Evolutionary conservation across 192 early-diverging fungal genomes (phyloP), one percentile per base, ranked within the genome.

Genomic region (Backusella circina): DNA sequence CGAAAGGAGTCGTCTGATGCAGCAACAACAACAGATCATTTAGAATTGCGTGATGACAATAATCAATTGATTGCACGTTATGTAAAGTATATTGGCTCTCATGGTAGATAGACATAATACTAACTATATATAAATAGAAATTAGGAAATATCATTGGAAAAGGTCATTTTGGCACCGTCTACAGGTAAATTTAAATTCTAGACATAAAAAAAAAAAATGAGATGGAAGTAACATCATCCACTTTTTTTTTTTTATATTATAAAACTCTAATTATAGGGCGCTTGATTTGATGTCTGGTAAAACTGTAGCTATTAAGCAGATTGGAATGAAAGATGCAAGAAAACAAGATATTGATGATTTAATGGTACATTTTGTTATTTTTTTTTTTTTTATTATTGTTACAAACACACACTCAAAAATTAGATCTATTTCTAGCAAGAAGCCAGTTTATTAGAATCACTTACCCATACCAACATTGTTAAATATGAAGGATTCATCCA

Each of bases 121-220:
- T 61, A 28, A 61, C 8, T 28, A n/a, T 61, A 0, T 61, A 28
- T 61, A 37, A 47, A 75, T 86, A 93, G 83, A 91, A 92, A 82
- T 79, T 97, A 15, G 95, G 95, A 23, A 92, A 92, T 77, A 89
- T 90, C 47, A 97, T 97, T 57, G 95, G 95, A 3, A 89, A 91
- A 64, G 95, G 95, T 6, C 94, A 97, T 70, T 97, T 95, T 83
- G 95, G 94, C 16, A 83, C 93, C 0, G 95, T 97, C 2, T 95
- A 95, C 71, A 83, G 83, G 90, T 90, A 82, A 70, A 70, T 66
- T 15, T 15, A 33, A 66, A 33, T 33, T 66, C 16, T 35, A 66
- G 13, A 35, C 28, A 66, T 16, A 13, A 15, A 8, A 1, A 47
- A 16, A 47, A 47, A 47, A 7, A 47, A 47, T 18, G 1, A n/a